Evolutionary conservation across 805 yeast genomes (phyloP).

Genomic region (Komagataella phaffii): DNA sequence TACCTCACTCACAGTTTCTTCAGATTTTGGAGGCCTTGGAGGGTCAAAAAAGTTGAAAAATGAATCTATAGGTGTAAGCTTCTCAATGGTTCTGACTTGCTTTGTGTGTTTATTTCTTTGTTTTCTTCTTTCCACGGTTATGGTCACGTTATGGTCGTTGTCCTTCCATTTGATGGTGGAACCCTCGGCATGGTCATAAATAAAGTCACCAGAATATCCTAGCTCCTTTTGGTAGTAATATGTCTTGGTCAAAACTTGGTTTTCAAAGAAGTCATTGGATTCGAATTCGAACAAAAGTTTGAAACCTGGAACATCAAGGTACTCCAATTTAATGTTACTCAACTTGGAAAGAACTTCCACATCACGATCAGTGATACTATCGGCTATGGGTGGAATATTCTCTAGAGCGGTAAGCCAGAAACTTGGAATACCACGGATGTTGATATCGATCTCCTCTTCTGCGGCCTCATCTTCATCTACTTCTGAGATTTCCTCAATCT

Average conservation of each 20-base stretch:
- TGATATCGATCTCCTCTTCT: slow-evolving; percentile 16
- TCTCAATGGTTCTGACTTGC: slow-evolving; percentile 92
- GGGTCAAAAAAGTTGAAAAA: slow-evolving; percentile 95
- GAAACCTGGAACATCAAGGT: slow-evolving; percentile 80
- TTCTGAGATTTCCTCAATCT: slow-evolving; percentile 24
- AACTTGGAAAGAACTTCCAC: slow-evolving; percentile 65
- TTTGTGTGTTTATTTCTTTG: slow-evolving; percentile 95
- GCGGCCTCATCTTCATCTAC: slow-evolving; percentile 23
- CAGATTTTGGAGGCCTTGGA: slow-evolving; percentile 53
- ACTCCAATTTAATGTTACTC: slow-evolving; percentile 62
- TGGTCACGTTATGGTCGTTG: slow-evolving; percentile 72
- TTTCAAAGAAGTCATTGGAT: slow-evolving; percentile 64
- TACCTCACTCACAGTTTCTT: slow-evolving; percentile 26
- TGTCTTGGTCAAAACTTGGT: slow-evolving; percentile 63
- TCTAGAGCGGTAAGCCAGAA: slow-evolving; percentile 96
- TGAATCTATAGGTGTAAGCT: slow-evolving; percentile 86
- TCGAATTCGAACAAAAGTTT: slow-evolving; percentile 72
- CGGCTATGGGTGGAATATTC: slow-evolving; percentile 69
- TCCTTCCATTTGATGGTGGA: slow-evolving; percentile 72
- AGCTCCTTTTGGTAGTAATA: slow-evolving; percentile 90
- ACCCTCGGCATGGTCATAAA: slow-evolving; percentile 95
- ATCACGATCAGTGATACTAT: slow-evolving; percentile 82
- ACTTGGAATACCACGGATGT: slow-evolving; percentile 69
- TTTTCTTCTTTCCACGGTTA: slow-evolving; percentile 83
- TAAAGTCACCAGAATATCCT: slow-evolving; percentile 91